These are phyloP conservation scores for Xylaria sp. DNA, from an alignment of 2,329 filamentous ascomycete species.

Conservation along the genomic window DNA sequence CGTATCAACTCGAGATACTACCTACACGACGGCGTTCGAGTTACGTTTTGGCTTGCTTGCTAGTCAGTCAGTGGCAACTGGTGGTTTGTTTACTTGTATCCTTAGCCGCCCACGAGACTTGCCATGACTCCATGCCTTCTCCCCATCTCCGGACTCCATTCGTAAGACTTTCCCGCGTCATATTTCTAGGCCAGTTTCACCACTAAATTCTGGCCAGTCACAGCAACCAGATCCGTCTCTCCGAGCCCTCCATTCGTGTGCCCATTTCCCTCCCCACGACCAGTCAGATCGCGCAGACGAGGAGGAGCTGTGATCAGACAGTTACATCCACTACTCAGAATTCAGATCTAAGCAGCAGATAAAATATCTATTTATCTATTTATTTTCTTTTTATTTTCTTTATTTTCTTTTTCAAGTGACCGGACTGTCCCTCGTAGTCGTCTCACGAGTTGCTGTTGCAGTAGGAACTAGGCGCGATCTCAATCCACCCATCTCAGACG, in stretches of 20 bases:
- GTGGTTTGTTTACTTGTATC: too few relatives aligned
- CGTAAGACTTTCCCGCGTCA: not conserved
- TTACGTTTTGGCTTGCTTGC: not conserved
- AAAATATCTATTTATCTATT: too few relatives aligned
- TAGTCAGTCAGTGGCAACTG: not conserved
- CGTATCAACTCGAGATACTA: not conserved
- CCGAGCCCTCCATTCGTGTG: conserved; percentile 10
- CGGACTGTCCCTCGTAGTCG: not conserved
- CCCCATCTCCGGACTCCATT: not conserved
- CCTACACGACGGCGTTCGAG: not conserved
- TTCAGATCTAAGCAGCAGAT: not conserved
- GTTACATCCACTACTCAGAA: conserved; percentile 10
- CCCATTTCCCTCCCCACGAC: conserved; percentile 1
- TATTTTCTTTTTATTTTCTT: not conserved
- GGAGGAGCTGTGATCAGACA: conserved; percentile 7
- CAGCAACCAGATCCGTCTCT: not conserved
- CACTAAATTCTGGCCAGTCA: conserved; percentile 12
- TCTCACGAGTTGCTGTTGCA: not conserved
- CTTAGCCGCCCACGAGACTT: too few relatives aligned
- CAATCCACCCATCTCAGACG: not conserved
- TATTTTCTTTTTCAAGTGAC: not conserved
- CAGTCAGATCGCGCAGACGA: conserved; percentile 13
- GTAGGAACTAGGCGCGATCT: not conserved
- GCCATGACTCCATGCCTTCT: too few relatives aligned
- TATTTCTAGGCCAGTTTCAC: not conserved